Evolutionary conservation across 192 early-diverging fungal species (phyloP).

Genomic region (Diversispora epigaea): DNA sequence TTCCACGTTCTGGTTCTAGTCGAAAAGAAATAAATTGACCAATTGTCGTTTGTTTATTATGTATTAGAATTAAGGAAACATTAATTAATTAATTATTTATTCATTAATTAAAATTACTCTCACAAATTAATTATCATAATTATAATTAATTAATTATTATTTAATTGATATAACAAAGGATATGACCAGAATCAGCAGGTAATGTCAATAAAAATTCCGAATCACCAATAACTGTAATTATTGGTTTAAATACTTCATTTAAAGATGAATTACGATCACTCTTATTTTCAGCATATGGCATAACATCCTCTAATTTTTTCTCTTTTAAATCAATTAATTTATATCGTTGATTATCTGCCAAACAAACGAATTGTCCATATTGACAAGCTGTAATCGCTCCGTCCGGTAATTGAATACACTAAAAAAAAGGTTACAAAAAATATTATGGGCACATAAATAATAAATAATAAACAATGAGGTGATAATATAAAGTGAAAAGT

Average conservation of each 20-base stretch:
- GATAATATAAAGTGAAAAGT: no score
- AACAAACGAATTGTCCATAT: constrained; percentile 55
- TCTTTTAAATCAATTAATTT: constrained; percentile 55
- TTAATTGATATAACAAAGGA: constrained; percentile 31
- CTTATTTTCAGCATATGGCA: background rate
- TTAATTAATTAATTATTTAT: background rate
- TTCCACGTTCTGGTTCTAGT: constrained; percentile 73
- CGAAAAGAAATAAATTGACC: constrained; percentile 69
- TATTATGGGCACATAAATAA: background rate
- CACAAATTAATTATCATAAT: background rate
- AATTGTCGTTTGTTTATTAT: constrained; percentile 49
- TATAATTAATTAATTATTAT: background rate
- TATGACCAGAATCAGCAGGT: constrained; percentile 38
- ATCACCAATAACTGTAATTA: constrained; percentile 59
- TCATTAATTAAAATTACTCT: background rate
- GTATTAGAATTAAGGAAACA: constrained; percentile 4
- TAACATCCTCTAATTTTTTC: background rate
- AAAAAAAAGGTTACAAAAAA: background rate
- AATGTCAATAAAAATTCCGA: constrained; percentile 75
- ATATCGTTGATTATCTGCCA: constrained; percentile 71
- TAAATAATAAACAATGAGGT: background rate
- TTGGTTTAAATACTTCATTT: constrained; percentile 48
- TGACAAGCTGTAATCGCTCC: constrained; percentile 58
- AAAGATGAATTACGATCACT: background rate
- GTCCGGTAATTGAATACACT: constrained; percentile 47